Percentiles rank a stretch among this genome's conserved stretches.
Evolutionary conservation across 2,329 filamentous ascomycete genomes (phyloP).

Genomic region (Tolypocladium sp.): DNA sequence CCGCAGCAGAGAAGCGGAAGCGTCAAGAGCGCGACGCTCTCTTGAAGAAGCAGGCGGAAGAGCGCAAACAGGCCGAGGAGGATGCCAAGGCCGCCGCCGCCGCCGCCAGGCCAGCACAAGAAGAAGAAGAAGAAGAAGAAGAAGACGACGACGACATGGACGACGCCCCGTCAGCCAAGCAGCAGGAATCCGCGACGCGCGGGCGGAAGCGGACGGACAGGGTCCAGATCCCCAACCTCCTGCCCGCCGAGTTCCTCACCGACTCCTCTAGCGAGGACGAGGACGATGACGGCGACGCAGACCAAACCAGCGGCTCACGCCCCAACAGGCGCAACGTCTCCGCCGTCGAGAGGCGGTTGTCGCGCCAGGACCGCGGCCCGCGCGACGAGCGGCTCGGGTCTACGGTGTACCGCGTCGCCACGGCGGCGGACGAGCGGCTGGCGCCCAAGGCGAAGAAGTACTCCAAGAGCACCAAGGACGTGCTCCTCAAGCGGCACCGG

Average conservation of each 20-base stretch:
- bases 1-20: constrained; percentile 42
- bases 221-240: constrained; percentile 30
- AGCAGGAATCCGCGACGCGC: not conserved
- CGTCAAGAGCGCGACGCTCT: constrained; percentile 44
- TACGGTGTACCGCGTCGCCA: constrained; percentile 43
- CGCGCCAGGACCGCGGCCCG: constrained; percentile 27
- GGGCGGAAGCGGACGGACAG: constrained; percentile 21
- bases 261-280: constrained; percentile 40
- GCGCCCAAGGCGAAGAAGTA: constrained; percentile 38
- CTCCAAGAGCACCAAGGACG: constrained; percentile 30
- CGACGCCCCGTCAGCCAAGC: not conserved
- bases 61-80: constrained; percentile 30
- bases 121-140: constrained; percentile 8
- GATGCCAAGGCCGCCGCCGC: constrained; percentile 13
- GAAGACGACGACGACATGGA: not conserved
- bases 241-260: constrained; percentile 44
- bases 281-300: constrained; percentile 11
- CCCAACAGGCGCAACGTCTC: constrained; percentile 36
- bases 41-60: constrained; percentile 45
- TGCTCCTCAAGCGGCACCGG: constrained; percentile 36
- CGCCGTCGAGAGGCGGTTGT: constrained; percentile 26
- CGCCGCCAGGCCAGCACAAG: constrained; percentile 9
- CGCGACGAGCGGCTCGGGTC: constrained; percentile 40
- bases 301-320: constrained; percentile 6
- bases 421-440: constrained; percentile 34